These are phyloP conservation scores for Monosporozyma aerobia DNA, from an alignment of 805 yeast genomes.

Conservation along the genomic window DNA sequence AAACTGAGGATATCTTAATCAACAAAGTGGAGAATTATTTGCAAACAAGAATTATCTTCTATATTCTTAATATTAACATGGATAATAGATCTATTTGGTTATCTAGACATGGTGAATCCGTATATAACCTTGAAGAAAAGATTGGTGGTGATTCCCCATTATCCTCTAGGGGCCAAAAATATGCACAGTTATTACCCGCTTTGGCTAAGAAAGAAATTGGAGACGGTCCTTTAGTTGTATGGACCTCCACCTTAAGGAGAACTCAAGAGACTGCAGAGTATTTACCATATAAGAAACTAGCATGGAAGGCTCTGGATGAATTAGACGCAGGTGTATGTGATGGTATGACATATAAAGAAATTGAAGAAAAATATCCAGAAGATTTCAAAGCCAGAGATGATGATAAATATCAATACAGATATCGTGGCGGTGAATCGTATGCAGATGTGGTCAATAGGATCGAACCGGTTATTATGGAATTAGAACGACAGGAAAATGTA, in stretches of 20 bases:
- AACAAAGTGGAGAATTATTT: constrained; percentile 80
- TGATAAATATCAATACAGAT: constrained; percentile 88
- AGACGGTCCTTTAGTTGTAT: constrained; percentile 66
- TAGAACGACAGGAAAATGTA: constrained; percentile 92
- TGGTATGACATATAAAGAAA: constrained; percentile 91
- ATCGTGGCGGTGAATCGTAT: constrained; percentile 94
- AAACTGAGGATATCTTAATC: constrained; percentile 77
- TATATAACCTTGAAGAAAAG: constrained; percentile 83
- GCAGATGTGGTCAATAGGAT: constrained; percentile 87
- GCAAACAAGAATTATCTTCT: constrained; percentile 87
- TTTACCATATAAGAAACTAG: constrained; percentile 70
- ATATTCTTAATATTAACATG: constrained; percentile 89
- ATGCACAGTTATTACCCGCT: constrained; percentile 72
- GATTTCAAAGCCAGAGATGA: constrained; percentile 94
- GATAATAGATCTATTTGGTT: constrained; percentile 88
- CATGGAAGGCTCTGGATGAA: constrained; percentile 95
- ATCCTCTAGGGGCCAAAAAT: constrained; percentile 71
- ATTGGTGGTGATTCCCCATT: constrained; percentile 91
- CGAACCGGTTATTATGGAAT: constrained; percentile 96
- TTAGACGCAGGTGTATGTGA: constrained; percentile 95
- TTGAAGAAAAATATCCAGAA: constrained; percentile 74
- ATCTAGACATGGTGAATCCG: constrained; percentile 91
- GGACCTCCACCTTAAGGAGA: constrained; percentile 88
- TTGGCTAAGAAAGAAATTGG: constrained; percentile 48
- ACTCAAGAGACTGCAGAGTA: constrained; percentile 86